phyloP scores from a whole-genome alignment of 2,329 filamentous ascomycete species.

The Endoconidiophora laricicola region DNA sequence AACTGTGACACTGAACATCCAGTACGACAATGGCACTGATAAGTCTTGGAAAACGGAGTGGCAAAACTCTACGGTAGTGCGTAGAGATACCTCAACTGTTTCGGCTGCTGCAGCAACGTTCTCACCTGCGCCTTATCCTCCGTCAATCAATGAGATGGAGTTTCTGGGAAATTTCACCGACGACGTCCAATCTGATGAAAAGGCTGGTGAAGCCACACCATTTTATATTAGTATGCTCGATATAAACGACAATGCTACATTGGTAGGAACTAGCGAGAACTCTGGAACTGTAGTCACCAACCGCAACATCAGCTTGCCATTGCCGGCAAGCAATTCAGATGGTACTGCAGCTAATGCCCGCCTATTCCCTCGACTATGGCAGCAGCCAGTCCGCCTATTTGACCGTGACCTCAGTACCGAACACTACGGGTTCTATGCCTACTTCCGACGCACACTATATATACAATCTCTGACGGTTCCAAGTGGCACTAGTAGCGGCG shows the following conservation, averaged over 20 bases:
- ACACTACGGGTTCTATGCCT: constrained; percentile 87
- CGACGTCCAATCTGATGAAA: constrained; percentile 43
- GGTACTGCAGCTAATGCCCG: constrained; percentile 56
- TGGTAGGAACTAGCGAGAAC: constrained; percentile 18
- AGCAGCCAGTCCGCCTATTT: constrained; percentile 72
- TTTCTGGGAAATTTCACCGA: constrained; percentile 84
- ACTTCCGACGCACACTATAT: constrained; percentile 79
- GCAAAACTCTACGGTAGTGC: constrained; percentile 19
- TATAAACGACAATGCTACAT: constrained; percentile 23
- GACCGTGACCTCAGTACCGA: constrained; percentile 67
- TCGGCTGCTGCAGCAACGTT: constrained; percentile 1
- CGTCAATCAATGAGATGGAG: constrained; percentile 50
- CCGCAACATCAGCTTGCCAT: constrained; percentile 34
- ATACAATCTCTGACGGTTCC: constrained; percentile 41
- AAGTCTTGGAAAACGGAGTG: constrained; percentile 25
- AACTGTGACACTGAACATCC: constrained; percentile 64
- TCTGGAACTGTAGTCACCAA: constrained; percentile 12
- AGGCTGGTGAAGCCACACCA: constrained; percentile 72
- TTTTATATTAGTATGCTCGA: constrained; percentile 67
- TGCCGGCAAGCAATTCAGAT: constrained; percentile 44
- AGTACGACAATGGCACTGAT: constrained; percentile 46
- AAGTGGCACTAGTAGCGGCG: constrained; percentile 27
- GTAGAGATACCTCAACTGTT: background rate
- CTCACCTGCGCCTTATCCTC: constrained; percentile 37
- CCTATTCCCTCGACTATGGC: constrained; percentile 51